These are phyloP conservation scores for Vishniacozyma victoriae DNA, from an alignment of 768 basidiomycete genomes.

Conservation along the genomic window DNA sequence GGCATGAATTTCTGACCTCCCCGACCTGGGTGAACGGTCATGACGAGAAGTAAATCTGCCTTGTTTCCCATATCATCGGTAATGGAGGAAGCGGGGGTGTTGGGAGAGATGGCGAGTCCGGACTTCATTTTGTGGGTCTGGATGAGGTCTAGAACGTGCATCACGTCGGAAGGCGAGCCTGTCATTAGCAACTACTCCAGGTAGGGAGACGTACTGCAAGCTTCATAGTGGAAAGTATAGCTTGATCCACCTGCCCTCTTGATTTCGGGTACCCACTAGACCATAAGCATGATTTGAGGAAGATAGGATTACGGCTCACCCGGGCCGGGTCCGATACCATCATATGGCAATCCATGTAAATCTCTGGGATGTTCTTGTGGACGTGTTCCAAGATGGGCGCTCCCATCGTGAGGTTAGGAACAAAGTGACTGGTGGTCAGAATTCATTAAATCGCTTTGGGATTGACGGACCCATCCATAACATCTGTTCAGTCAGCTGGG, in stretches of 20 bases:
- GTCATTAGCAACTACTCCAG: not conserved
- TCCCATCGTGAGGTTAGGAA: constrained; percentile 98
- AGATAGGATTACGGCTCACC: constrained; percentile 49
- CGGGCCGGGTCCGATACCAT: constrained; percentile 93
- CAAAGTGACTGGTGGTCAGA: constrained; percentile 67
- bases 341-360: constrained; percentile 99
- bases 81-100: constrained; percentile 81
- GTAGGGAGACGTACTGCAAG: constrained; percentile 63
- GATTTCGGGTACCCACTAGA: constrained; percentile 90
- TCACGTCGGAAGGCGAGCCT: constrained; percentile 33
- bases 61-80: constrained; percentile 73
- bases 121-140: constrained; percentile 82
- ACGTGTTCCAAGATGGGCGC: constrained; percentile 82
- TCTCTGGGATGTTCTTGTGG: constrained; percentile 76
- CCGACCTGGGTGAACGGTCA: constrained; percentile 93
- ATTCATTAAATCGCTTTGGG: not conserved
- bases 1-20: constrained; percentile 97
- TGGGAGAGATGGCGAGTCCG: constrained; percentile 93
- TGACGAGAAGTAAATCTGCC: constrained; percentile 93
- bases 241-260: constrained; percentile 90
- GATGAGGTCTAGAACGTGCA: constrained; percentile 74
- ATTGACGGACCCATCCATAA: constrained; percentile 83
- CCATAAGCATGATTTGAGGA: not conserved
- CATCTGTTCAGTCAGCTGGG: constrained; percentile 55
- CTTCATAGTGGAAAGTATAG: constrained; percentile 96